Base-by-base conservation (phyloP, 2,329 filamentous ascomycete species). In the Aspergillus glaucus region DNA sequence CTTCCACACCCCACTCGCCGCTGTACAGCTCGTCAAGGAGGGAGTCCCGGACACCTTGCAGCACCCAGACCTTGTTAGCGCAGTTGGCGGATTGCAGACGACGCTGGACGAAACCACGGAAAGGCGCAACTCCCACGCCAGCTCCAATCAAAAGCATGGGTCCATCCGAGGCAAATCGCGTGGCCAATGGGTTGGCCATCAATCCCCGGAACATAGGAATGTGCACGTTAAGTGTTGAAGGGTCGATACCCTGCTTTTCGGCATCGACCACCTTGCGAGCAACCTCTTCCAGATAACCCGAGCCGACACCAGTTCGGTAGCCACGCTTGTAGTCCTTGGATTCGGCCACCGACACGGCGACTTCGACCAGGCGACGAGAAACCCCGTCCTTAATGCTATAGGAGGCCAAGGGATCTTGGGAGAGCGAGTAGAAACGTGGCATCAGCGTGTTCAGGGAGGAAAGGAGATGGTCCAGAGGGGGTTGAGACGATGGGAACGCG, bases 121-220 rank as follows among this genome's bases (percentile, higher is more conserved):
- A 98, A 0, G 93, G 93, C 9, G 93, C 93, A 69, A 98, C 92
- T 55, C 93, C 93, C 19, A 98, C 93, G 48, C 93, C 93, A 4
- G 93, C 93, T 28, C 93, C 93, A 59, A 98, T 95, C 43, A 98
- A 80, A 34, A 98, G 84, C 93, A 98, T 98, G 0, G 93, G 93
- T 0, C 93, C 93, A 66, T 98, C 92, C 2, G 87, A 85, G 46
- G 89, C 86, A 64, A 97, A 98, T 64, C 96, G 84, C 64, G 85
- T 86, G 9, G 91, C 93, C 1, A 98, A 79, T 0, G 93, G 93
- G 68, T 98, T 98, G 53, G 90, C 85, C 93, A 98, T 98, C 40
- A 98, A 77, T 0, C 93, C 93, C 63, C 95, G 90, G 80, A 98
- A 98, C 88, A 98, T 96, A 60, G 93, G 93, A 4, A 97, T 76